These are phyloP conservation scores for Parietaria judaica DNA, from an alignment of 306 rosid genomes.

Conservation along the genomic window DNA sequence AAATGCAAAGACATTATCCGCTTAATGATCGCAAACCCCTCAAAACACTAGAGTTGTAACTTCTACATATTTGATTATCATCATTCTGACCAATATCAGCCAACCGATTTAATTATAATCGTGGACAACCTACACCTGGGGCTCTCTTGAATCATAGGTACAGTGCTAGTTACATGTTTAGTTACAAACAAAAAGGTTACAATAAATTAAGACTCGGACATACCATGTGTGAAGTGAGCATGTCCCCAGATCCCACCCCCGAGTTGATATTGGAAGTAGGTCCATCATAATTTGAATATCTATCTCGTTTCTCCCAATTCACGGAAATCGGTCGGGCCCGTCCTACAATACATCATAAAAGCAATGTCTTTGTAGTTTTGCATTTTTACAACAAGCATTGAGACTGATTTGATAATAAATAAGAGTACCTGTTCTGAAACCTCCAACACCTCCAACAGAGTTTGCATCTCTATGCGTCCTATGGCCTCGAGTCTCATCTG, in stretches of 20 bases:
- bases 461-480: slow-evolving; percentile 53
- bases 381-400: slow-evolving; percentile 18
- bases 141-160: not conserved
- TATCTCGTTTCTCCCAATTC: slow-evolving; percentile 80
- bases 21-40: not conserved
- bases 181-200: slow-evolving; percentile 15
- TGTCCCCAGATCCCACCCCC: slow-evolving; percentile 42
- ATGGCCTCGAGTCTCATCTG: slow-evolving; percentile 62
- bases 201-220: slow-evolving; percentile 18
- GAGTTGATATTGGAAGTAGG: slow-evolving; percentile 44
- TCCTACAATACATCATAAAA: slow-evolving; percentile 34
- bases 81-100: not conserved
- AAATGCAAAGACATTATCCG: too few species aligned
- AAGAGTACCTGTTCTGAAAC: slow-evolving; percentile 60
- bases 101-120: not conserved
- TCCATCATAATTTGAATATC: slow-evolving; percentile 53
- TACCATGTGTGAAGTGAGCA: slow-evolving; percentile 53
- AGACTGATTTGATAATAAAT: slow-evolving; percentile 8
- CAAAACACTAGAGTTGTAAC: not conserved
- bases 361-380: slow-evolving; percentile 8
- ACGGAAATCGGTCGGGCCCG: slow-evolving; percentile 56
- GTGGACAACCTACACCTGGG: not conserved
- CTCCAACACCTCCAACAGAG: slow-evolving; percentile 54
- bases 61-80: too few species aligned
- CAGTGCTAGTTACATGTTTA: slow-evolving; percentile 4